Percentiles rank a stretch among this genome's conserved stretches.
These are phyloP conservation scores for Suhomyces anneliseae DNA, from an alignment of 1,139 yeast species.

Conservation along the genomic window DNA sequence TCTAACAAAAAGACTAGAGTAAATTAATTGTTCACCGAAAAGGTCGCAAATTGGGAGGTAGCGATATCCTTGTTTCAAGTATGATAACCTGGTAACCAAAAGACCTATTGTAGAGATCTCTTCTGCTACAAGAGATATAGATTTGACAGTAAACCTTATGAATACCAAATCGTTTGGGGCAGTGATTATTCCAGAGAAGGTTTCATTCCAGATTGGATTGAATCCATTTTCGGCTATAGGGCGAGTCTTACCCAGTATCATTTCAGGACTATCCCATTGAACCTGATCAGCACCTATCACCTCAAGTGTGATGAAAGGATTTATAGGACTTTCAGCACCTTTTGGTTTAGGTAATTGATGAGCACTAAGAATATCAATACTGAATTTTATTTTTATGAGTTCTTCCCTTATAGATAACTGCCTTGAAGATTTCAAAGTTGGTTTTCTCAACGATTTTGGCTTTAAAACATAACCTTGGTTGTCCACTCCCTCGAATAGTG, in stretches of 20 bases:
- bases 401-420: constrained; percentile 2
- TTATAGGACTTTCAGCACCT: constrained; percentile 40
- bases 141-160: constrained; percentile 31
- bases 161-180: constrained; percentile 45
- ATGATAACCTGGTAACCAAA: constrained; percentile 52
- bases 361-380: constrained; percentile 68
- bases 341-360: constrained; percentile 78
- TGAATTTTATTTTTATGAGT: constrained; percentile 16
- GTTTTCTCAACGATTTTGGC: constrained; percentile 50
- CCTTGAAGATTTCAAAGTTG: constrained; percentile 29
- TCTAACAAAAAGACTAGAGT: constrained; percentile 71
- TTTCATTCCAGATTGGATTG: constrained; percentile 78
- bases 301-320: constrained; percentile 62
- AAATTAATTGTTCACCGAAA: constrained; percentile 79
- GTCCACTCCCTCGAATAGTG: constrained; percentile 64
- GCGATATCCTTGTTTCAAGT: constrained; percentile 73
- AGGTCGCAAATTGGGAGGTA: constrained; percentile 73
- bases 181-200: constrained; percentile 44
- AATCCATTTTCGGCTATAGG: constrained; percentile 66
- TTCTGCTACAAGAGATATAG: constrained; percentile 22
- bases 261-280: constrained; percentile 22
- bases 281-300: constrained; percentile 43
- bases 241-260: constrained; percentile 29
- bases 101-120: constrained; percentile 53
- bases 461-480: constrained; percentile 77